Evolutionary conservation across 805 yeast genomes (phyloP).

Genomic region (Candida verbasci): DNA sequence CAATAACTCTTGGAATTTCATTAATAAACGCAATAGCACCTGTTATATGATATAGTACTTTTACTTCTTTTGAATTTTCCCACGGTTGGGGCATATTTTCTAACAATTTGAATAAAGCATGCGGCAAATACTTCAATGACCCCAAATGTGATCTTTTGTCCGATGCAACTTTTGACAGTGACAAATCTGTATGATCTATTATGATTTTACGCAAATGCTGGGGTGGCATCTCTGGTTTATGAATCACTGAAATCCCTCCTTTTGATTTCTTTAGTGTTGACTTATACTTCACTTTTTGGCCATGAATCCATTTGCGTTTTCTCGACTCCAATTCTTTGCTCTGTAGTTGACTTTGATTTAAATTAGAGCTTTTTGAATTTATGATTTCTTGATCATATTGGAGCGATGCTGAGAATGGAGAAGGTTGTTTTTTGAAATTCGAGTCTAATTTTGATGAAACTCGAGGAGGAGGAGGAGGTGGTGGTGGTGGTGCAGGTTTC

Average conservation of each 20-base stretch:
- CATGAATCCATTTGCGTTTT: conserved; percentile 55
- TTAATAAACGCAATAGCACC: conserved; percentile 96
- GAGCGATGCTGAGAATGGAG: no score
- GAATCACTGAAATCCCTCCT: conserved; percentile 51
- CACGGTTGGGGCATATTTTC: conserved; percentile 99
- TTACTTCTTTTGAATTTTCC: conserved; percentile 84
- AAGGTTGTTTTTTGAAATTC: not conserved
- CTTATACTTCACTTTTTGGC: conserved; percentile 57
- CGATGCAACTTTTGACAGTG: conserved; percentile 69
- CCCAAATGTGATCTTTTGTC: conserved; percentile 88
- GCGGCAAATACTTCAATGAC: conserved; percentile 92
- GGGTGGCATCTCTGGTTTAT: conserved; percentile 84
- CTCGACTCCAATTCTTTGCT: conserved; percentile 34
- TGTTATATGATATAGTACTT: conserved; percentile 80
- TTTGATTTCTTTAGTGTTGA: conserved; percentile 16
- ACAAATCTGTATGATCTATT: conserved; percentile 78
- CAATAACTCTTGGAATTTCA: conserved; percentile 87
- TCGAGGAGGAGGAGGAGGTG: conserved; percentile 21
- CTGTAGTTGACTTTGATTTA: not conserved
- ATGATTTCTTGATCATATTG: no score
- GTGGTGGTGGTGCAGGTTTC: conserved; percentile 11
- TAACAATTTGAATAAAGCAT: conserved; percentile 80
- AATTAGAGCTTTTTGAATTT: not conserved
- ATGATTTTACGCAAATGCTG: conserved; percentile 86
- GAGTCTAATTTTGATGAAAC: conserved; percentile 6